Evolutionary conservation across 306 rosid species (phyloP).

Genomic region (Betula pendula): DNA sequence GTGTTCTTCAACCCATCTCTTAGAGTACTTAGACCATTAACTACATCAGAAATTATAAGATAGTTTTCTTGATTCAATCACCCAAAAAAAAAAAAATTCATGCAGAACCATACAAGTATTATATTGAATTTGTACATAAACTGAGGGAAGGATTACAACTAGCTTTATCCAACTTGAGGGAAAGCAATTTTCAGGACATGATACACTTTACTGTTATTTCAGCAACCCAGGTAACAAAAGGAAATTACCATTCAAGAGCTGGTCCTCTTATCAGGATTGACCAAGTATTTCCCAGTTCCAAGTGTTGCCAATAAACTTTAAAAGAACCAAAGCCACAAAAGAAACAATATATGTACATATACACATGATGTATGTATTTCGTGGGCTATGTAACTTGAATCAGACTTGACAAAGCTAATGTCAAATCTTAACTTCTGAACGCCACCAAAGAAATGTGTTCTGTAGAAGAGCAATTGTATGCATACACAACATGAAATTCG

Average conservation of each 20-base stretch:
- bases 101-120: background rate
- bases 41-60: slow-evolving; percentile 32
- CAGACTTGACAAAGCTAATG: background rate
- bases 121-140: background rate
- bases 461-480: background rate
- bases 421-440: too few relatives aligned
- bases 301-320: background rate
- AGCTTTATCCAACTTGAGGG: background rate
- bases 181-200: background rate
- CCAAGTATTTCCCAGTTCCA: too few relatives aligned
- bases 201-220: background rate
- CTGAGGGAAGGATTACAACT: background rate
- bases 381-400: background rate
- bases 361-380: too few relatives aligned
- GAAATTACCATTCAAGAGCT: background rate
- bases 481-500: slow-evolving; percentile 3
- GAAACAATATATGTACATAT: too few relatives aligned
- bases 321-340: background rate
- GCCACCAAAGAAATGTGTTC: background rate
- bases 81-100: background rate
- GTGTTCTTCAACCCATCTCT: slow-evolving; percentile 20
- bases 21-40: slow-evolving; percentile 21
- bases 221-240: background rate
- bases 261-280: background rate
- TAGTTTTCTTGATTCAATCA: background rate